phyloP scores from a whole-genome alignment of 148 eudicot genomes.

The Suaeda aralocaspica region DNA sequence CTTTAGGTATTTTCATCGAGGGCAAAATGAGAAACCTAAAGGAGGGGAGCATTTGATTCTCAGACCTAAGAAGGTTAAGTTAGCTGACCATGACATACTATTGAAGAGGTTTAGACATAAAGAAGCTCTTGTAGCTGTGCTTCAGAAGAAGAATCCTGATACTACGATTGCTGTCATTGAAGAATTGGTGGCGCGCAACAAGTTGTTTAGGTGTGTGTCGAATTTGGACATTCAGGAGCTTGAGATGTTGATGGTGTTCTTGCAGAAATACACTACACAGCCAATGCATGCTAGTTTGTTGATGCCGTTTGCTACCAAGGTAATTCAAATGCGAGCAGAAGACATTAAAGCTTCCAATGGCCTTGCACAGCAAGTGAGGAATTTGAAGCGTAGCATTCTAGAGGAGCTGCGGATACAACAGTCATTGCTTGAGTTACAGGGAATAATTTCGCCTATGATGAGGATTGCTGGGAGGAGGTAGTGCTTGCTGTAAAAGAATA shows the following conservation, averaged over 20 bases:
- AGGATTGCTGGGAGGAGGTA: conserved; percentile 76
- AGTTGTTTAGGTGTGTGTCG: conserved; percentile 51
- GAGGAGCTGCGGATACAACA: conserved; percentile 83
- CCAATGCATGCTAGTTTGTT: conserved; percentile 71
- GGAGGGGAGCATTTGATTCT: conserved; percentile 66
- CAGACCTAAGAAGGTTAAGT: conserved; percentile 63
- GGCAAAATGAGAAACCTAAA: conserved; percentile 75
- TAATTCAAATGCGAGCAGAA: conserved; percentile 65
- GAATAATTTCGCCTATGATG: conserved; percentile 79
- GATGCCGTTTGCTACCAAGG: conserved; percentile 69
- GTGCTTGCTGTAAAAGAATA: background rate
- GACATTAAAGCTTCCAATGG: conserved; percentile 48
- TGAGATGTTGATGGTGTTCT: conserved; percentile 50
- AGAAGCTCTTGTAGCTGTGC: conserved; percentile 80
- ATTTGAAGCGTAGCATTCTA: conserved; percentile 59
- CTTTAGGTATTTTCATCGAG: conserved; percentile 82
- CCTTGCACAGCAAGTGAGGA: conserved; percentile 51
- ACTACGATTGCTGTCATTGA: conserved; percentile 82
- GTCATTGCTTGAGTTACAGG: conserved; percentile 79
- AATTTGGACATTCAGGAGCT: conserved; percentile 74
- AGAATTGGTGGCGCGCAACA: conserved; percentile 84
- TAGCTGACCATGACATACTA: conserved; percentile 73
- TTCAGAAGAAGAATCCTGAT: conserved; percentile 61
- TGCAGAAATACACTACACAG: conserved; percentile 62
- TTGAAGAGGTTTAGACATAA: conserved; percentile 88